These are phyloP conservation scores for Kazachstania kunashirensis DNA, from an alignment of 805 yeast genomes.

Conservation along the genomic window DNA sequence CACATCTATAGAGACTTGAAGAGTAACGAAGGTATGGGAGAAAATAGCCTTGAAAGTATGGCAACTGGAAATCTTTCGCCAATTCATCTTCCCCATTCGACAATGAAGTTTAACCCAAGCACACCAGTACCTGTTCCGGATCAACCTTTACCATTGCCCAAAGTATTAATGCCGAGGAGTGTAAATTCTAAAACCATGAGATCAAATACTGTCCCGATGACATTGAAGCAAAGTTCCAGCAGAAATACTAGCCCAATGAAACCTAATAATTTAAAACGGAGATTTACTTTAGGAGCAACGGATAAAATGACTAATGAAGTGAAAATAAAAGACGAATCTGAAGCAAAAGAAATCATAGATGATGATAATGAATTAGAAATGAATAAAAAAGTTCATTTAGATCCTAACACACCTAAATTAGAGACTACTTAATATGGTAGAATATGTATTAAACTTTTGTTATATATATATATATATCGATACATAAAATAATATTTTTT, in stretches of 20 bases:
- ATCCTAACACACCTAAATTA: neutral
- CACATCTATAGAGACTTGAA: slow-evolving; percentile 9
- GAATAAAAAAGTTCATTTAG: neutral
- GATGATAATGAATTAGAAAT: neutral
- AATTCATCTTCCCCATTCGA: slow-evolving; percentile 1
- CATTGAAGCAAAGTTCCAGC: slow-evolving; percentile 3
- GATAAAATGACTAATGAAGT: neutral
- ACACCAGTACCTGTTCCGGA: slow-evolving; percentile 26
- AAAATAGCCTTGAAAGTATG: neutral
- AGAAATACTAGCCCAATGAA: neutral
- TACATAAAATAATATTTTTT: neutral
- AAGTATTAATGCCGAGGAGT: slow-evolving; percentile 21
- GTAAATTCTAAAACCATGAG: slow-evolving; percentile 17
- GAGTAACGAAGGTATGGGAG: neutral
- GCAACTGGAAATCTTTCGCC: slow-evolving; percentile 4
- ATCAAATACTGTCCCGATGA: slow-evolving; percentile 8
- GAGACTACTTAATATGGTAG: neutral
- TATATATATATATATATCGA: neutral
- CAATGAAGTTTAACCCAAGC: slow-evolving; percentile 10
- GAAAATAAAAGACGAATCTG: neutral
- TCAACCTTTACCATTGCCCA: slow-evolving; percentile 20
- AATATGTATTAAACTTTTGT: neutral
- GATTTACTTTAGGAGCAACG: slow-evolving; percentile 12
- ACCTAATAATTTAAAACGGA: slow-evolving; percentile 16
- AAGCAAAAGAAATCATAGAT: neutral